Conservation (phyloP, 2,329 filamentous ascomycete genomes). For the Juglanconis oblonga region DNA sequence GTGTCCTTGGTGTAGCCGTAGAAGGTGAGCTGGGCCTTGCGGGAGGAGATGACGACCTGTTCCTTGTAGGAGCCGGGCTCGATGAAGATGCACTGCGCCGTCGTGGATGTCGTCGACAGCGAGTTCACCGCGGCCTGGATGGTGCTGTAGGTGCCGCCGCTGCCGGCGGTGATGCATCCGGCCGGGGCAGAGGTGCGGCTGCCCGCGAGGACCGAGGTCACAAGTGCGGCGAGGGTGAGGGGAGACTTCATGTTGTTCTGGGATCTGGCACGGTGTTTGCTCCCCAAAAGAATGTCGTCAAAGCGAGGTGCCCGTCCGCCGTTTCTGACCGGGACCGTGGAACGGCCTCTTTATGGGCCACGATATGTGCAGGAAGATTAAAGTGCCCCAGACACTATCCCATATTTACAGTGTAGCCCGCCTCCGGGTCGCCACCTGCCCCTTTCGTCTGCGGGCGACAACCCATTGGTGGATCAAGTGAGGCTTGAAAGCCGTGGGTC, state of each 20-base stretch:
- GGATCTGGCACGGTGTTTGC: not conserved
- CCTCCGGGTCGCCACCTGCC: not conserved
- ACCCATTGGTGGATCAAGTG: not conserved
- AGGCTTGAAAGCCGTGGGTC: not conserved
- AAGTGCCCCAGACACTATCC: not conserved
- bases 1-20: slow-evolving; percentile 55
- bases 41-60: slow-evolving; percentile 52
- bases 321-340: not conserved
- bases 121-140: slow-evolving; percentile 57
- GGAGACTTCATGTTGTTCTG: slow-evolving; percentile 14
- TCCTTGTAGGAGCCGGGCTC: slow-evolving; percentile 58
- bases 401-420: not conserved
- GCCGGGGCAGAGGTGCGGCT: slow-evolving; percentile 38
- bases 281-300: too few relatives aligned
- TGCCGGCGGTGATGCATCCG: slow-evolving; percentile 48
- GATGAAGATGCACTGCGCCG: slow-evolving; percentile 61
- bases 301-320: not conserved
- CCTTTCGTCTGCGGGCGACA: not conserved
- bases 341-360: not conserved
- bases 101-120: slow-evolving; percentile 48
- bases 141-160: slow-evolving; percentile 33
- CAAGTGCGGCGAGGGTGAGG: slow-evolving; percentile 2
- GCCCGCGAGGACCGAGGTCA: slow-evolving; percentile 25
- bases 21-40: slow-evolving; percentile 46
- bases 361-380: not conserved